A percentile compares a stretch with the other conserved stretches of the same genome.
Conservation (phyloP, 371 early-diverging fungal genomes). For the Rhizopus arrhizus region DNA sequence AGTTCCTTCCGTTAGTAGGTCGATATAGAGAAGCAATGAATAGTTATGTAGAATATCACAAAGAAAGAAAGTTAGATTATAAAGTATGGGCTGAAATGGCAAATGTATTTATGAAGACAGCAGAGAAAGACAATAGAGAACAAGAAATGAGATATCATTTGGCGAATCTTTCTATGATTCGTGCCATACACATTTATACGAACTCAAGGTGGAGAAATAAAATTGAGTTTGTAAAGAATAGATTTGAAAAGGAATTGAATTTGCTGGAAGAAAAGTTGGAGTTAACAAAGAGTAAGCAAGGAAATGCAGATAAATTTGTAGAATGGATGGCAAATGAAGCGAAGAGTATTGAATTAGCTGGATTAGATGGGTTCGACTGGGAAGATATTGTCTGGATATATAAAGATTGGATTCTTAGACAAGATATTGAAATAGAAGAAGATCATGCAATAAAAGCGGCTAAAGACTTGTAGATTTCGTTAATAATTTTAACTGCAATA, state of each 20-base stretch:
- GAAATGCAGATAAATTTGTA: constrained; percentile 32
- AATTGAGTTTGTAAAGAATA: constrained; percentile 31
- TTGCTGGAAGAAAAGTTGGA: constrained; percentile 14
- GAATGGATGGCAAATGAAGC: constrained; percentile 32
- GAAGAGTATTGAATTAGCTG: constrained; percentile 11
- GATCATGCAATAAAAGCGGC: constrained; percentile 21
- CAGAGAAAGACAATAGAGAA: not conserved
- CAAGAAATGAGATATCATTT: constrained; percentile 34
- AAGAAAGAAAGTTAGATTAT: constrained; percentile 41
- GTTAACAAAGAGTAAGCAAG: constrained; percentile 18
- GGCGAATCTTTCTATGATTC: constrained; percentile 38
- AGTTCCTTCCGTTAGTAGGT: constrained; percentile 38
- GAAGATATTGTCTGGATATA: constrained; percentile 43
- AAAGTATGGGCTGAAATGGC: constrained; percentile 39
- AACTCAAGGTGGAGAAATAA: constrained; percentile 36
- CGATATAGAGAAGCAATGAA: constrained; percentile 38
- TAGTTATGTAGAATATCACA: constrained; percentile 36
- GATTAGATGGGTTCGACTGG: constrained; percentile 30
- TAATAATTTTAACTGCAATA: no score
- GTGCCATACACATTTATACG: constrained; percentile 42
- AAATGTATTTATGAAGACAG: constrained; percentile 21
- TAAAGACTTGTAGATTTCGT: constrained; percentile 21
- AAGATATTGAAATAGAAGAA: constrained; percentile 22
- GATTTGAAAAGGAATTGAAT: constrained; percentile 36
- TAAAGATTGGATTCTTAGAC: constrained; percentile 31